Evolutionary conservation across 495 filamentous ascomycete genomes (phyloP).

Genomic region (Penicillium chermesinum): DNA sequence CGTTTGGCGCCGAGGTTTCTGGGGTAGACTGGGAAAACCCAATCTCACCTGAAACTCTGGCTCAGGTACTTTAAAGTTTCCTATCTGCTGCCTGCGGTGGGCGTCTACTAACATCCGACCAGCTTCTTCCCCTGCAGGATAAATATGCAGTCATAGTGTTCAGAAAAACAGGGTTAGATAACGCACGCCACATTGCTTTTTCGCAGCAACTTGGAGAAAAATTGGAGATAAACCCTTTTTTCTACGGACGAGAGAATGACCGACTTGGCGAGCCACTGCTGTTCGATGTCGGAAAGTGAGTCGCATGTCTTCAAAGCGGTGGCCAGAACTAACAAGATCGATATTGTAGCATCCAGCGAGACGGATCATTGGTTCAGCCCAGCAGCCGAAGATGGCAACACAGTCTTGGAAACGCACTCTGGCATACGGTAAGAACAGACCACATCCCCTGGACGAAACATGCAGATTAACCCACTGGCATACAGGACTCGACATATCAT

Average conservation of each 20-base stretch:
- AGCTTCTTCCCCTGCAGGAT: slow-evolving; percentile 17
- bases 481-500: slow-evolving; percentile 18
- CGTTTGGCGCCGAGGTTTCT: slow-evolving; percentile 15
- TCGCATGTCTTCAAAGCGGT: not conserved
- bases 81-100: not conserved
- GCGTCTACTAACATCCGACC: not conserved
- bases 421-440: slow-evolving; percentile 14
- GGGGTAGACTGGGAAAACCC: slow-evolving; percentile 14
- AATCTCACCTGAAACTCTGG: slow-evolving; percentile 7
- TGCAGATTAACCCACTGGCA: not conserved
- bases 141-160: slow-evolving; percentile 17
- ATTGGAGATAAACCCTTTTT: slow-evolving; percentile 21
- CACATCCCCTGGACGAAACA: not conserved
- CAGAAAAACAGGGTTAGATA: slow-evolving; percentile 14
- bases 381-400: slow-evolving; percentile 20
- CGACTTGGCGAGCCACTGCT: slow-evolving; percentile 14
- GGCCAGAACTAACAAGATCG: not conserved
- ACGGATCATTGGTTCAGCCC: slow-evolving; percentile 16
- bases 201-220: slow-evolving; percentile 17
- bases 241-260: slow-evolving; percentile 20
- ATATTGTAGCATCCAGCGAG: slow-evolving; percentile 18
- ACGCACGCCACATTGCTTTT: slow-evolving; percentile 17
- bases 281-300: slow-evolving; percentile 21
- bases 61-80: slow-evolving; percentile 5
- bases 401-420: slow-evolving; percentile 20